A percentile compares a stretch with the other conserved stretches of the same genome.
These are phyloP conservation scores for Tolypocladium ovalisporum DNA, from an alignment of 2,329 filamentous ascomycete species.

Conservation along the genomic window DNA sequence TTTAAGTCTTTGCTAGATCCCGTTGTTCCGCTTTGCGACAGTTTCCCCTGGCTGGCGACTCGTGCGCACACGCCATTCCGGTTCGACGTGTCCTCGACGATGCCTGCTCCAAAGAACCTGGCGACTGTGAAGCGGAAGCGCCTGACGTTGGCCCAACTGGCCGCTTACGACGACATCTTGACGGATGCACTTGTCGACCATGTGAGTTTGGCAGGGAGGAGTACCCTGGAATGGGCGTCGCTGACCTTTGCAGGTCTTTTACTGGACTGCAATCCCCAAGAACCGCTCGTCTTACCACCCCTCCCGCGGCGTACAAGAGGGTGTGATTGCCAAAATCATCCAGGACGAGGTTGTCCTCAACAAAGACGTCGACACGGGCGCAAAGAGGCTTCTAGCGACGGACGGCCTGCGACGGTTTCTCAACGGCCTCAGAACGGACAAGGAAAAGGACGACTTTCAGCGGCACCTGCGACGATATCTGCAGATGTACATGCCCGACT, in stretches of 20 bases:
- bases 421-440: slow-evolving; percentile 55
- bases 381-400: slow-evolving; percentile 60
- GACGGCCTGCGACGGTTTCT: slow-evolving; percentile 64
- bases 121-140: slow-evolving; percentile 49
- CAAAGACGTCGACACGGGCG: slow-evolving; percentile 60
- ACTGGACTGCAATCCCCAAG: slow-evolving; percentile 94
- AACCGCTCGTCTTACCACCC: slow-evolving; percentile 80
- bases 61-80: not conserved
- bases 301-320: slow-evolving; percentile 64
- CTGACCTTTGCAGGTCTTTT: slow-evolving; percentile 58
- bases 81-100: slow-evolving; percentile 3
- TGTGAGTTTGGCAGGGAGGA: slow-evolving; percentile 44
- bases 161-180: slow-evolving; percentile 88
- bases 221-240: not conserved
- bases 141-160: slow-evolving; percentile 77
- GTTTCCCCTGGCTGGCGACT: not conserved
- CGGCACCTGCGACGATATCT: slow-evolving; percentile 83
- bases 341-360: slow-evolving; percentile 60
- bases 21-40: not conserved
- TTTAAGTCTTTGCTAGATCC: not conserved
- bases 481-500: slow-evolving; percentile 86
- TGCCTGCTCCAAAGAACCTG: slow-evolving; percentile 26
- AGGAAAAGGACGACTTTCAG: slow-evolving; percentile 78
- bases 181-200: slow-evolving; percentile 94
- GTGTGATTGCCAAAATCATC: slow-evolving; percentile 49